Evolutionary conservation across 345 rosid genomes (phyloP).

Genomic region (Conringia planisiliqua): DNA sequence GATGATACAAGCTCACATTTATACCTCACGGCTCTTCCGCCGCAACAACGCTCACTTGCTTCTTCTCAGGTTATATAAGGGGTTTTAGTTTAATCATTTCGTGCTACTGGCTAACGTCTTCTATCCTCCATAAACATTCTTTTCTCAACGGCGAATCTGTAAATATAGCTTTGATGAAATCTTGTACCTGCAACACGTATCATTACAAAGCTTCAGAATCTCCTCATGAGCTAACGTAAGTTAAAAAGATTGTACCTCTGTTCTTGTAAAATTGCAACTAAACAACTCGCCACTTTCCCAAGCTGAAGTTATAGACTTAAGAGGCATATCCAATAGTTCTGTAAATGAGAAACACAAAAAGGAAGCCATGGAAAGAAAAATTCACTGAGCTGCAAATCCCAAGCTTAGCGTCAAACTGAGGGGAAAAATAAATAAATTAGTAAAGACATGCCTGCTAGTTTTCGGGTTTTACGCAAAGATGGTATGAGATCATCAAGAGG

Average conservation of each 20-base stretch:
- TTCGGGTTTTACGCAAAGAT: slow-evolving; percentile 69
- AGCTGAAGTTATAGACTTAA: slow-evolving; percentile 65
- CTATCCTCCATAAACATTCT: slow-evolving; percentile 89
- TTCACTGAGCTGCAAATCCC: neutral
- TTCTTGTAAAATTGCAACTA: slow-evolving; percentile 60
- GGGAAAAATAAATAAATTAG: neutral
- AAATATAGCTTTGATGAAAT: slow-evolving; percentile 81
- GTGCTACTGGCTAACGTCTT: slow-evolving; percentile 26
- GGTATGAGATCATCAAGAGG: slow-evolving; percentile 63
- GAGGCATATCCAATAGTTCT: slow-evolving; percentile 92
- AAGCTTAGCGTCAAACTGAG: slow-evolving; percentile 8
- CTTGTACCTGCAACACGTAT: slow-evolving; percentile 54
- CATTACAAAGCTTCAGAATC: neutral
- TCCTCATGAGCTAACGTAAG: neutral
- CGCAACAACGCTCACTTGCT: neutral
- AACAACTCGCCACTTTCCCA: slow-evolving; percentile 88
- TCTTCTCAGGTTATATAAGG: neutral
- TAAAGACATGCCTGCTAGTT: slow-evolving; percentile 69
- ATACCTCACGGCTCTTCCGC: neutral
- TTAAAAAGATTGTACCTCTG: slow-evolving; percentile 57
- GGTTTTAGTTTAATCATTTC: slow-evolving; percentile 3
- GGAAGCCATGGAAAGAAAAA: neutral
- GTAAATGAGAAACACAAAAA: slow-evolving; percentile 1
- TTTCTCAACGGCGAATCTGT: slow-evolving; percentile 81
- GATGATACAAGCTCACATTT: slow-evolving; percentile 18